phyloP scores from a whole-genome alignment of 2,329 filamentous ascomycete species.

The Talaromyces sp. region DNA sequence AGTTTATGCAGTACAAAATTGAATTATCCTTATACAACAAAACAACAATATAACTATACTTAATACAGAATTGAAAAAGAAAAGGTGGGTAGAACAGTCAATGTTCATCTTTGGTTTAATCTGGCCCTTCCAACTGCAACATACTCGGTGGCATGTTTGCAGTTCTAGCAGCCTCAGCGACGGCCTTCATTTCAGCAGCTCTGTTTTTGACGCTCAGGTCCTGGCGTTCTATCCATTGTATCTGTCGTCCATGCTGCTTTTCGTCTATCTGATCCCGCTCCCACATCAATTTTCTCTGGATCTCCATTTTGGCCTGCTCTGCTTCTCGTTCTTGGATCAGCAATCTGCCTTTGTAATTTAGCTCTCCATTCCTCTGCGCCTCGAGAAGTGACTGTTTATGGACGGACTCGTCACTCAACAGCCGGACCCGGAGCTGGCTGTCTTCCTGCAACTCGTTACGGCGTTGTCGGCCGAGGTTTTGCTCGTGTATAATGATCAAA shows the following conservation, averaged over 20 bases:
- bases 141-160: conserved; percentile 1
- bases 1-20: background rate
- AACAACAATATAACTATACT: background rate
- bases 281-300: background rate
- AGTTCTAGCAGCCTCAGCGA: background rate
- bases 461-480: background rate
- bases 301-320: background rate
- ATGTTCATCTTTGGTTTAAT: background rate
- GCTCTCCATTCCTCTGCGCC: background rate
- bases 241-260: conserved; percentile 2
- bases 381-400: background rate
- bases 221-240: background rate
- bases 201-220: conserved; percentile 1
- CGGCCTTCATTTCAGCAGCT: background rate
- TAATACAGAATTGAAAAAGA: background rate
- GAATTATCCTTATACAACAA: background rate
- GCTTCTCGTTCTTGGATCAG: background rate
- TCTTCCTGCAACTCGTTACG: background rate
- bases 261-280: conserved; percentile 1
- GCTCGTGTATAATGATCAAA: background rate
- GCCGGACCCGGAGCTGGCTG: background rate
- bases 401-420: background rate
- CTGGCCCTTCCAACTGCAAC: background rate
- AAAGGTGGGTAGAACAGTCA: background rate
- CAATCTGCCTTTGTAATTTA: background rate